These are phyloP conservation scores for Cadophora gregata DNA, from an alignment of 2,329 filamentous ascomycete genomes.

Conservation along the genomic window DNA sequence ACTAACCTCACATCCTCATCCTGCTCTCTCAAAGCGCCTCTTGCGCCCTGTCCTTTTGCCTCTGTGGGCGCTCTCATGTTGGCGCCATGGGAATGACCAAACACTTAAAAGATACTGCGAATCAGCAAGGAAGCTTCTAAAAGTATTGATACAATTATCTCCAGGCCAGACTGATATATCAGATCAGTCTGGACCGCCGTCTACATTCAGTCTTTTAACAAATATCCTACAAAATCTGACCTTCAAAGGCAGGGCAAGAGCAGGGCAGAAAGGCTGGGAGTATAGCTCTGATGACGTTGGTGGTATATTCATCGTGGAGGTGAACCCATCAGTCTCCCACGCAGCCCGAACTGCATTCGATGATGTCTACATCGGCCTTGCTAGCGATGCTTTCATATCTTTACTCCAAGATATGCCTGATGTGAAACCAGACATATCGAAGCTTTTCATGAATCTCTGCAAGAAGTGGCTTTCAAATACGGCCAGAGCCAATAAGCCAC, in stretches of 20 bases:
- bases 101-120: constrained; percentile 50
- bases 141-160: constrained; percentile 63
- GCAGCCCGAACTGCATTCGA: constrained; percentile 13
- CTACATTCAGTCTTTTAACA: constrained; percentile 48
- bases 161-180: constrained; percentile 42
- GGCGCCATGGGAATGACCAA: constrained; percentile 47
- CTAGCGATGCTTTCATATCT: constrained; percentile 54
- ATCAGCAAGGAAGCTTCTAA: constrained; percentile 57
- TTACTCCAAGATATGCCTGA: constrained; percentile 52
- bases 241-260: constrained; percentile 54
- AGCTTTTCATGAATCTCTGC: constrained; percentile 65
- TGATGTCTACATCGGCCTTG: constrained; percentile 46
- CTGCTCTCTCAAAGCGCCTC: constrained; percentile 67
- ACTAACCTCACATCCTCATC: constrained; percentile 68
- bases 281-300: constrained; percentile 55
- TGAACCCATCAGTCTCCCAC: constrained; percentile 10
- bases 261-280: constrained; percentile 53
- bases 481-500: constrained; percentile 16
- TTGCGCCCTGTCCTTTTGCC: constrained; percentile 63
- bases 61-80: constrained; percentile 67
- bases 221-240: constrained; percentile 60
- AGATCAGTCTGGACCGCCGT: constrained; percentile 1
- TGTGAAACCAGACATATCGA: constrained; percentile 54
- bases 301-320: constrained; percentile 56
- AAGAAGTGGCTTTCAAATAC: constrained; percentile 58